These are phyloP conservation scores for Crucihimalaya himalaica DNA, from an alignment of 345 rosid genomes.

Conservation along the genomic window DNA sequence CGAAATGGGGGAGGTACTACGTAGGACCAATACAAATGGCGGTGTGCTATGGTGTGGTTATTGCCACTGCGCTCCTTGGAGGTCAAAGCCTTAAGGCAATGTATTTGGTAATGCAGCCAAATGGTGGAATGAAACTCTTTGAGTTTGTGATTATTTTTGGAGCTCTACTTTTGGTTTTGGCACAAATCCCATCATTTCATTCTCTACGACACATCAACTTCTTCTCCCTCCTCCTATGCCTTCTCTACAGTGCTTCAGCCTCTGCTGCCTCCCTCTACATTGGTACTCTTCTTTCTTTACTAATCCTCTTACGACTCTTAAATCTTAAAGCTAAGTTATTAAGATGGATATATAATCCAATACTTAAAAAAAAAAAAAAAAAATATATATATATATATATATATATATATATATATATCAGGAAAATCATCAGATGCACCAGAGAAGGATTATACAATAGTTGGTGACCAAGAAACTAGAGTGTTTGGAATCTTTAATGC, in stretches of 20 bases:
- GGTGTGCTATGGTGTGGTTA: slow-evolving; percentile 80
- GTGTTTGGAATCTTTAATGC: slow-evolving; percentile 77
- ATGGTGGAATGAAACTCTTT: slow-evolving; percentile 70
- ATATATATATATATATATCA: no score
- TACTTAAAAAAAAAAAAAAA: no score
- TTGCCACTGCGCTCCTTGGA: slow-evolving; percentile 69
- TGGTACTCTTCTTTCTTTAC: slow-evolving; percentile 48
- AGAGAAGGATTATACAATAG: slow-evolving; percentile 56
- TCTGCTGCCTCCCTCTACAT: slow-evolving; percentile 63
- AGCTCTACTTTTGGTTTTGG: slow-evolving; percentile 62
- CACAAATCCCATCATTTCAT: slow-evolving; percentile 82
- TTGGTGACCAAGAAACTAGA: slow-evolving; percentile 47
- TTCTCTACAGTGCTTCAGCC: slow-evolving; percentile 72
- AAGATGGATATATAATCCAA: background rate
- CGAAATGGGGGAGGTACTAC: slow-evolving; percentile 73
- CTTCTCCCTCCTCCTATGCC: slow-evolving; percentile 61
- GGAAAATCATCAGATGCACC: slow-evolving; percentile 59
- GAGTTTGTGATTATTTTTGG: slow-evolving; percentile 76
- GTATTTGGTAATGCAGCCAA: slow-evolving; percentile 55
- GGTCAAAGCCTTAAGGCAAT: slow-evolving; percentile 83
- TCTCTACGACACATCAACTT: slow-evolving; percentile 59
- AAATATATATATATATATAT: no score
- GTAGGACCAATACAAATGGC: slow-evolving; percentile 88
- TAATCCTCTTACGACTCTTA: background rate
- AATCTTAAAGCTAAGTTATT: background rate